phyloP scores from a whole-genome alignment of 345 rosid species.

The Orychophragmus violaceus region DNA sequence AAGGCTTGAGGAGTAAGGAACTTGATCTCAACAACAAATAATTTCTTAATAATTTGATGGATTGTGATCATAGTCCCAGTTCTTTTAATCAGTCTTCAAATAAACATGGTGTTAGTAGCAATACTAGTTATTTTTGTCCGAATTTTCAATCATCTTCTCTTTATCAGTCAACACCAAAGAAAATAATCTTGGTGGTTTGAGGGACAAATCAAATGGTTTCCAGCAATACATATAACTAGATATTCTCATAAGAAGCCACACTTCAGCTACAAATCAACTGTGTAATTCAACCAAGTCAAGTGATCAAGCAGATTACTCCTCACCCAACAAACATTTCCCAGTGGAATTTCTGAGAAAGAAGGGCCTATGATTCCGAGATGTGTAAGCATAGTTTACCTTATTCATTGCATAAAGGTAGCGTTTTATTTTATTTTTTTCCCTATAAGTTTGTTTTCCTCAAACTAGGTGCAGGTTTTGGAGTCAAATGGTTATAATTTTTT shows the following conservation, averaged over 20 bases:
- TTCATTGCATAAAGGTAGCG: neutral
- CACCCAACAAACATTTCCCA: slow-evolving; percentile 15
- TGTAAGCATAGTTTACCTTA: slow-evolving; percentile 30
- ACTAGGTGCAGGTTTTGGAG: slow-evolving; percentile 34
- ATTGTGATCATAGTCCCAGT: slow-evolving; percentile 10
- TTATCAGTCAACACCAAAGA: slow-evolving; percentile 25
- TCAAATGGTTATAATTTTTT: slow-evolving; percentile 24
- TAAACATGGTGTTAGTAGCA: slow-evolving; percentile 17
- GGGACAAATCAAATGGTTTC: slow-evolving; percentile 23
- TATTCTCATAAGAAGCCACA: slow-evolving; percentile 27
- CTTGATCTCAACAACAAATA: slow-evolving; percentile 21
- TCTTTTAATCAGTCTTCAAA: slow-evolving; percentile 25
- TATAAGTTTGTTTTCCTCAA: slow-evolving; percentile 20
- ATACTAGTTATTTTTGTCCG: slow-evolving; percentile 16
- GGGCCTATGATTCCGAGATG: slow-evolving; percentile 23
- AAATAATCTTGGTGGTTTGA: slow-evolving; percentile 22
- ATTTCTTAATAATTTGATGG: slow-evolving; percentile 19
- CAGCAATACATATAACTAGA: slow-evolving; percentile 28
- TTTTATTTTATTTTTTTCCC: too few relatives aligned
- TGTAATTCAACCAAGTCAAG: slow-evolving; percentile 13
- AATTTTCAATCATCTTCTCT: slow-evolving; percentile 35
- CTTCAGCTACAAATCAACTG: slow-evolving; percentile 11
- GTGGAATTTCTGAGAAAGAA: slow-evolving; percentile 23
- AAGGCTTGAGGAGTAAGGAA: slow-evolving; percentile 7
- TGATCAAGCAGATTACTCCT: slow-evolving; percentile 26